Percentiles rank a stretch among this genome's conserved stretches.
These are phyloP conservation scores for Aphanomyces euteiches DNA, from an alignment of 352 stramenopile genomes.

Conservation along the genomic window DNA sequence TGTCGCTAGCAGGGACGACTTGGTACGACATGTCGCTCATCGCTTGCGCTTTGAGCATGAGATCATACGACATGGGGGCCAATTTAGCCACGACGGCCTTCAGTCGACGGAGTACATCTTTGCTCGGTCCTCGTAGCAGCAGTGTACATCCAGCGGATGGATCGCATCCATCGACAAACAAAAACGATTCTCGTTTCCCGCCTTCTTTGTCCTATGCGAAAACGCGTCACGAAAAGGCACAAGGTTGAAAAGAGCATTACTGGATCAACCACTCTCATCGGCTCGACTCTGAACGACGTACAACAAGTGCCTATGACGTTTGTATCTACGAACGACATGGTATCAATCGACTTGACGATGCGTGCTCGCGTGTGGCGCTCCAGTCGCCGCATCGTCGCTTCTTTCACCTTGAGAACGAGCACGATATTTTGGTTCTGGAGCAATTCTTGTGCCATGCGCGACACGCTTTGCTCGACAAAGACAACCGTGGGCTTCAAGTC, in stretches of 20 bases:
- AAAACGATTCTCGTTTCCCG: conserved; percentile 69
- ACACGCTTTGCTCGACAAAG: conserved; percentile 89
- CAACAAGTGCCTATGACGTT: conserved; percentile 60
- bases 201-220: conserved; percentile 17
- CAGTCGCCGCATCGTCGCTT: conserved; percentile 88
- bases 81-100: conserved; percentile 90
- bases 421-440: conserved; percentile 87
- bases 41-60: conserved; percentile 94
- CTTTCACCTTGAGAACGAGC: conserved; percentile 94
- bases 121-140: conserved; percentile 87
- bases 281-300: conserved; percentile 64
- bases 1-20: conserved; percentile 9
- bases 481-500: conserved; percentile 93
- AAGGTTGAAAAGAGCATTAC: not conserved
- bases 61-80: conserved; percentile 93
- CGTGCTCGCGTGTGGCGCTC: conserved; percentile 89
- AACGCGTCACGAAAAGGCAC: not conserved
- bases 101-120: conserved; percentile 85
- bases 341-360: conserved; percentile 90
- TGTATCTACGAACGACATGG: conserved; percentile 70
- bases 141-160: conserved; percentile 93
- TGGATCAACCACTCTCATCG: conserved; percentile 33
- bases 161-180: conserved; percentile 94
- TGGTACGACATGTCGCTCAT: conserved; percentile 81
- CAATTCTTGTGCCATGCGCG: conserved; percentile 90